A percentile compares a stretch with the other conserved stretches of the same genome.
phyloP scores from a whole-genome alignment of 371 early-diverging fungal genomes.

The Lichtheimia ramosa region DNA sequence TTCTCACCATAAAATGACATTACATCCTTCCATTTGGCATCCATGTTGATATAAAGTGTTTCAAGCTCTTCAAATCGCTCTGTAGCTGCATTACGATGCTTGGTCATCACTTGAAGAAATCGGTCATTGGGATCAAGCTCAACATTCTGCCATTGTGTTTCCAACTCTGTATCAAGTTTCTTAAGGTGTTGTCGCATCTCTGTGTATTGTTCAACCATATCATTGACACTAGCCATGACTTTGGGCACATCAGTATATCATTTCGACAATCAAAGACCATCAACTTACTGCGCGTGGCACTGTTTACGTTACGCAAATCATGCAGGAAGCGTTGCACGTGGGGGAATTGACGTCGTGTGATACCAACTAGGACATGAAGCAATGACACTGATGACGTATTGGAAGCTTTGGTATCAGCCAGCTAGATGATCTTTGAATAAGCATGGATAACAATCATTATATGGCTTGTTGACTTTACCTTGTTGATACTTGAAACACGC shows the following conservation, averaged over 20 bases:
- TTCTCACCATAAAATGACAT: slow-evolving; percentile 39
- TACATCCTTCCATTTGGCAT: slow-evolving; percentile 44
- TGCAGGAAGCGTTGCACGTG: slow-evolving; percentile 34
- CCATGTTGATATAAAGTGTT: slow-evolving; percentile 43
- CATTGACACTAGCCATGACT: slow-evolving; percentile 29
- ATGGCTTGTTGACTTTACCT: slow-evolving; percentile 26
- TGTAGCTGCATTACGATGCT: slow-evolving; percentile 27
- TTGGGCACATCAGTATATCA: not conserved
- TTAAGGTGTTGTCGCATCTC: slow-evolving; percentile 24
- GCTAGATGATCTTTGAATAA: slow-evolving; percentile 18
- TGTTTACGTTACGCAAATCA: slow-evolving; percentile 38
- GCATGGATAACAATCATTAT: not conserved
- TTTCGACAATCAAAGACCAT: slow-evolving; percentile 3
- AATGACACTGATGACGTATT: slow-evolving; percentile 38
- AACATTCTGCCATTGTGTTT: slow-evolving; percentile 14
- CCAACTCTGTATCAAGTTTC: slow-evolving; percentile 18
- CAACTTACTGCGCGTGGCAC: slow-evolving; percentile 40
- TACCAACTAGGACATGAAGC: slow-evolving; percentile 46
- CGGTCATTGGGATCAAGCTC: slow-evolving; percentile 27
- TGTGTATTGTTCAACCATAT: slow-evolving; percentile 28
- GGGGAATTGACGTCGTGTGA: slow-evolving; percentile 53
- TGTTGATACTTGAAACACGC: slow-evolving; percentile 49
- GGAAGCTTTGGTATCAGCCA: slow-evolving; percentile 54
- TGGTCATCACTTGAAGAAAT: slow-evolving; percentile 37
- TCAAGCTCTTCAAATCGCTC: slow-evolving; percentile 42